Evolutionary conservation across 345 rosid genomes (phyloP), one percentile per base, ranked within the genome.

Genomic region (Iberis pinnata): DNA sequence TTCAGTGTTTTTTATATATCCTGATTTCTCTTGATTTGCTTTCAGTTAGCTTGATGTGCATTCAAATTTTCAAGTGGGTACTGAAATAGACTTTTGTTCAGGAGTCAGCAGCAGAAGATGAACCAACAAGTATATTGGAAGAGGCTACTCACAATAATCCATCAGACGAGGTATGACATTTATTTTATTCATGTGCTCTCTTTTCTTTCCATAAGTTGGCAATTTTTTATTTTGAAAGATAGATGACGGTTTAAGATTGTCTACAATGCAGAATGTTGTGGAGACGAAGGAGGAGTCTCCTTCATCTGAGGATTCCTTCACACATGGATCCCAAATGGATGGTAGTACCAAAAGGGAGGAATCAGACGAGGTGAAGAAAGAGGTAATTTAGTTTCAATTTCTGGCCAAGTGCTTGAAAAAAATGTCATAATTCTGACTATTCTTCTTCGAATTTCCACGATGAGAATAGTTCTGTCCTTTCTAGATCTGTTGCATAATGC

Each of bases 281-380:
- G 73, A 68, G 36, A 67, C 35, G 4, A 69, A 67, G 22, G 70
- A 66, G 18, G 64, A 72, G 31, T 22, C 72, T 58, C 64, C 47
- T 20, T 70, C 78, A 31, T 68, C 68, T 7, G 62, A 67, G 58
- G 85, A 79, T 56, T 70, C 68, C 37, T 13, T 65, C 61, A 25
- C 64, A 15, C 69, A 49, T 37, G 61, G 43, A 54, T 63, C 78
- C 64, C 81, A 72, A 55, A 60, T 61, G 58, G 73, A 44, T 61
- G 69, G 45, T 36, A 68, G 58, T 51, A 56, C 60, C 33, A 67
- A 61, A 65, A 70, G 41, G 46, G 71, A 73, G 73, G 71, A 17
- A 50, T 48, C 70, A 45, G 72, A 68, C 49, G 68, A 76, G 66
- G 75, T 35, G 37, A 45, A n/a, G 57, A 71, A 72, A 33, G 49